Base-by-base conservation (phyloP, 306 rosid genomes). In the Citrullus amarus region DNA sequence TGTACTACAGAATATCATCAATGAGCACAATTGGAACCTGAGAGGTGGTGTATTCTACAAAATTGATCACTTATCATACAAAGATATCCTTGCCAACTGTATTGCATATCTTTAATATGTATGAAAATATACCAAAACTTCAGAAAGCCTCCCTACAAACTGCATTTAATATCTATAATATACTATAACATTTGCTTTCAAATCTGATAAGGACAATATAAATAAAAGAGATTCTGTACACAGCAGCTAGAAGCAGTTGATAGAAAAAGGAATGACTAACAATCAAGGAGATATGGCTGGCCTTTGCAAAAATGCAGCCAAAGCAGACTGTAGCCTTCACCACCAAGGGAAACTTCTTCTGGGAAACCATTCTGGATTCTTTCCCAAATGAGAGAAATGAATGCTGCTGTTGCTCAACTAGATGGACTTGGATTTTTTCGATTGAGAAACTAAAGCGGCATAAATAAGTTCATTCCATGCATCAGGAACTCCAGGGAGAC, bases 401-500 rank as follows among this genome's bases (percentile, higher is more conserved):
- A 32, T 32, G 32, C 18, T 34, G 78, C 2, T 53, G 48, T 74
- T 32, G 32, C 59, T 74, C 50, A 32, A 53, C 78, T 74, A 74
- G 34, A 53, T 74, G 32, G 11, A 53, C 63, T 74, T 53, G 30
- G 91, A 80, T 46, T 61, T 81, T 2, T 82, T 73, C 56, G 87
- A 88, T 56, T 81, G 93, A 60, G 83, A 66, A 82, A 90, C 83
- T 2, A 91, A 79, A 39, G 88, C 83, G 80, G 93, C 90, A 72
- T 95, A 92, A 80, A 95, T 90, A 4, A 92, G 92, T 76, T 95
- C 97, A 83, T 95, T 95, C 97, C 97, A 95, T 4, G 89, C 81
- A 85, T 95, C 98, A 53, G 98, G 99, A 63, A 95, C 99, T 36
- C 99, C 98, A 4, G 98, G 99, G 84, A 96, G 90, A 69, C 96